Evolutionary conservation across 495 filamentous ascomycete species (phyloP).

Genomic region (Platismatia glauca): DNA sequence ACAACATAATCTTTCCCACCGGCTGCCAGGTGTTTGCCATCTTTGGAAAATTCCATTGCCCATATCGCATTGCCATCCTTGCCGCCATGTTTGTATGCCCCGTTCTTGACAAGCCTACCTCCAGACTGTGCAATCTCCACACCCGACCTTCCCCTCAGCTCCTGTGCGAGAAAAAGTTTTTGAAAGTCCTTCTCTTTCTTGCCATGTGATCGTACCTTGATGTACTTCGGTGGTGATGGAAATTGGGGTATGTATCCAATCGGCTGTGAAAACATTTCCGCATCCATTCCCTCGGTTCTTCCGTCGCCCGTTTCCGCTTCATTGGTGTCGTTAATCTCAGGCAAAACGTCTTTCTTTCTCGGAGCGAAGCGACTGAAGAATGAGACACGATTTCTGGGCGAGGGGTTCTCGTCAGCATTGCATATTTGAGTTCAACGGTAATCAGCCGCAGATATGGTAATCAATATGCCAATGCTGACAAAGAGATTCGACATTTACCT

Average conservation of each 20-base stretch:
- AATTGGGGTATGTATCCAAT: constrained; percentile 81
- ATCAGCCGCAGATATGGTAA: constrained; percentile 6
- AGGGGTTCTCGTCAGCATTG: constrained; percentile 18
- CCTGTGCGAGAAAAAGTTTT: constrained; percentile 83
- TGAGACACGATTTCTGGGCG: constrained; percentile 67
- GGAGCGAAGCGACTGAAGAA: constrained; percentile 82
- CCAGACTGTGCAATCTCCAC: constrained; percentile 29
- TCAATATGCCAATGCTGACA: constrained; percentile 8
- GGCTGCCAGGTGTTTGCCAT: constrained; percentile 84
- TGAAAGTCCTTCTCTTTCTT: constrained; percentile 81
- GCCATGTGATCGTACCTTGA: constrained; percentile 69
- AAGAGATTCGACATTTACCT: constrained; percentile 43
- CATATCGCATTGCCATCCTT: constrained; percentile 58
- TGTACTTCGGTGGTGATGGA: constrained; percentile 84
- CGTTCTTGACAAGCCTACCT: constrained; percentile 20
- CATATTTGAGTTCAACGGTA: background rate
- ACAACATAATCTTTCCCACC: constrained; percentile 82
- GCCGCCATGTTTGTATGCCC: constrained; percentile 30
- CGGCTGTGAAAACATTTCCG: constrained; percentile 70
- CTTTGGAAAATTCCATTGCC: constrained; percentile 87
- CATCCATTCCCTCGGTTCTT: constrained; percentile 70
- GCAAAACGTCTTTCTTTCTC: constrained; percentile 59
- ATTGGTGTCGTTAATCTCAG: constrained; percentile 53
- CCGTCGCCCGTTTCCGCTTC: constrained; percentile 62
- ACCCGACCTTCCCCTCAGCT: constrained; percentile 49